These are phyloP conservation scores for Leccinum longicurvipes DNA, from an alignment of 768 basidiomycete species.

Conservation along the genomic window DNA sequence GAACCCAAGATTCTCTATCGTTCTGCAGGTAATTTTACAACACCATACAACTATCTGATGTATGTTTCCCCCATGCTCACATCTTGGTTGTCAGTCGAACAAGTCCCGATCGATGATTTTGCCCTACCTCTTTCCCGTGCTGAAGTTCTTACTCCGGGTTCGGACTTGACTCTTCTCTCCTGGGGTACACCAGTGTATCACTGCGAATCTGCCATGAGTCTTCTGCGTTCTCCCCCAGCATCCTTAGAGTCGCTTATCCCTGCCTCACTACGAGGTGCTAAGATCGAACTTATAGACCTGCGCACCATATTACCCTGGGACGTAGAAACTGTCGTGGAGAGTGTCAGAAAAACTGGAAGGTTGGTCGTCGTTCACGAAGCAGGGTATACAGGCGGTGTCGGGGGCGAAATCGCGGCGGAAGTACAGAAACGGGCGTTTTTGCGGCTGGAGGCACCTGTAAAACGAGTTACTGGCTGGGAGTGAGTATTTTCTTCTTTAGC, in stretches of 20 bases:
- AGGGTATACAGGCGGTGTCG: conserved; percentile 81
- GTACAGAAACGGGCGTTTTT: conserved; percentile 87
- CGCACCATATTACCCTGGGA: conserved; percentile 91
- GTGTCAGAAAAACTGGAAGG: conserved; percentile 80
- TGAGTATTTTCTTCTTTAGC: conserved; percentile 43
- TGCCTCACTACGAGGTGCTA: conserved; percentile 57
- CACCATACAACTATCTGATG: not conserved
- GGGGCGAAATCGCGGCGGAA: conserved; percentile 89
- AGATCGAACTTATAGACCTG: conserved; percentile 87
- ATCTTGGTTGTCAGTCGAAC: conserved; percentile 57
- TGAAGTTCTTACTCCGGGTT: conserved; percentile 69
- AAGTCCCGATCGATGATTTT: conserved; percentile 88
- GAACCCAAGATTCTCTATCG: conserved; percentile 93
- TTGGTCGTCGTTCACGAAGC: conserved; percentile 93
- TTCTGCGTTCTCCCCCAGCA: conserved; percentile 65
- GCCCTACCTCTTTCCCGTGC: conserved; percentile 79
- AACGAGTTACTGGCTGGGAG: conserved; percentile 91
- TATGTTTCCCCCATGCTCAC: conserved; percentile 2
- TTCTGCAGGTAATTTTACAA: conserved; percentile 57
- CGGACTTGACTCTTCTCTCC: conserved; percentile 84
- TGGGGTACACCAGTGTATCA: conserved; percentile 95
- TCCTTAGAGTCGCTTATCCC: conserved; percentile 66
- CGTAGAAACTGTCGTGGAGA: conserved; percentile 72
- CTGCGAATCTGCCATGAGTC: conserved; percentile 77
- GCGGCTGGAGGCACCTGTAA: conserved; percentile 84